Evolutionary conservation across 768 basidiomycete genomes (phyloP).

Genomic region (Amanita thiersii): DNA sequence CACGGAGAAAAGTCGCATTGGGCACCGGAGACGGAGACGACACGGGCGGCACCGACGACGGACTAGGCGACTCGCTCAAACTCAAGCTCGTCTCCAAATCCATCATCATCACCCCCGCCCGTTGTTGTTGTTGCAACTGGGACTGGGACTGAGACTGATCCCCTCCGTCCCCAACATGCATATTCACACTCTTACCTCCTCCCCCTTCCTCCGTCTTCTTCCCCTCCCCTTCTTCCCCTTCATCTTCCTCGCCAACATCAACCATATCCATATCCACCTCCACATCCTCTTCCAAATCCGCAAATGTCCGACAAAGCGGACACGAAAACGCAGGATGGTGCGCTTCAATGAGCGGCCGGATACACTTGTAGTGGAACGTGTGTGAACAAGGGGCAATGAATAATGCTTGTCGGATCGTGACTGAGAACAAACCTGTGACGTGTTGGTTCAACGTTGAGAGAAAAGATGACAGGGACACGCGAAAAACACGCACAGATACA

Average conservation of each 20-base stretch:
- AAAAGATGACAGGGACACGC: constrained; percentile 1
- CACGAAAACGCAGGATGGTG: constrained; percentile 94
- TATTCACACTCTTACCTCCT: neutral
- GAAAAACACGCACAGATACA: constrained; percentile 70
- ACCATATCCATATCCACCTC: constrained; percentile 41
- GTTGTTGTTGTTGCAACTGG: neutral
- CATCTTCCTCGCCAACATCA: constrained; percentile 24
- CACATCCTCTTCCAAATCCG: constrained; percentile 93
- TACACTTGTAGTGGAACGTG: constrained; percentile 95
- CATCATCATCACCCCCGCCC: constrained; percentile 12
- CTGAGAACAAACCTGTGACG: constrained; percentile 55
- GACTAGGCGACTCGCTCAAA: constrained; percentile 10
- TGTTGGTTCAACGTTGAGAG: neutral
- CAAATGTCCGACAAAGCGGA: constrained; percentile 91
- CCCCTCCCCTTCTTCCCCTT: constrained; percentile 12
- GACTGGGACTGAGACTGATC: neutral
- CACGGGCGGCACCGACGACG: constrained; percentile 8
- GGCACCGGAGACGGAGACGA: neutral
- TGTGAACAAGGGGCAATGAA: constrained; percentile 99
- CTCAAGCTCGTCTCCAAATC: constrained; percentile 12
- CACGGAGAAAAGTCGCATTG: constrained; percentile 15
- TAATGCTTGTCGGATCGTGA: constrained; percentile 90
- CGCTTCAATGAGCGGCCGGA: constrained; percentile 80
- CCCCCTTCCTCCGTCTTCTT: constrained; percentile 9
- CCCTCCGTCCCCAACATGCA: no score